Percentiles rank a stretch among this genome's conserved stretches.
Conservation (phyloP, 208 protist genomes). For the Leptomonas pyrrhocoris region DNA sequence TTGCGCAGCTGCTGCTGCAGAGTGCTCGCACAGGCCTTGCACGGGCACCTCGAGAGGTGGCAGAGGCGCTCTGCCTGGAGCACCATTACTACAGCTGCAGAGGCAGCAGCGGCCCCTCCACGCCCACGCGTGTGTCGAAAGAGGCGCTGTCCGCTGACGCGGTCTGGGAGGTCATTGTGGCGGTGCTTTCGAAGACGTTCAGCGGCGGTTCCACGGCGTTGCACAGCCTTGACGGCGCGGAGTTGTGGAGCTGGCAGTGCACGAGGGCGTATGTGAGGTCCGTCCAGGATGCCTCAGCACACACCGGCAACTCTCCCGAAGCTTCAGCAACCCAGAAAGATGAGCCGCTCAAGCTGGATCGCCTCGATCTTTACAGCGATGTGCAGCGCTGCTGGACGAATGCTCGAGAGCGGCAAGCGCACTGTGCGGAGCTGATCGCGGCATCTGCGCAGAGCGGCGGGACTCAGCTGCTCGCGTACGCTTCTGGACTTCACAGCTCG, state of each 20-base stretch:
- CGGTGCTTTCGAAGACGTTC: neutral
- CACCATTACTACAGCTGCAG: neutral
- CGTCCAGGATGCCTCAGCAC: neutral
- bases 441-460: neutral
- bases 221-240: conserved; percentile 2
- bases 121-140: neutral
- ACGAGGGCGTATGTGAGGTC: conserved; percentile 19
- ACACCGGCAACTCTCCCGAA: neutral
- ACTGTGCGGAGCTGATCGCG: neutral
- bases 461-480: neutral
- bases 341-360: neutral
- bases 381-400: conserved; percentile 20
- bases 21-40: neutral
- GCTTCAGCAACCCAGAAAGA: neutral
- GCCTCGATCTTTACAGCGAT: neutral
- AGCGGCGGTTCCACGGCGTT: neutral
- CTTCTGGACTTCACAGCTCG: neutral
- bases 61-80: conserved; percentile 22
- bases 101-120: neutral
- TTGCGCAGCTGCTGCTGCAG: conserved; percentile 4
- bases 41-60: neutral
- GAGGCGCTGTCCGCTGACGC: neutral
- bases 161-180: conserved; percentile 13
- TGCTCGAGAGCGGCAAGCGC: neutral
- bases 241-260: conserved; percentile 34